These are phyloP conservation scores for Penicillium coprophilum DNA, from an alignment of 495 filamentous ascomycete genomes.

Conservation along the genomic window DNA sequence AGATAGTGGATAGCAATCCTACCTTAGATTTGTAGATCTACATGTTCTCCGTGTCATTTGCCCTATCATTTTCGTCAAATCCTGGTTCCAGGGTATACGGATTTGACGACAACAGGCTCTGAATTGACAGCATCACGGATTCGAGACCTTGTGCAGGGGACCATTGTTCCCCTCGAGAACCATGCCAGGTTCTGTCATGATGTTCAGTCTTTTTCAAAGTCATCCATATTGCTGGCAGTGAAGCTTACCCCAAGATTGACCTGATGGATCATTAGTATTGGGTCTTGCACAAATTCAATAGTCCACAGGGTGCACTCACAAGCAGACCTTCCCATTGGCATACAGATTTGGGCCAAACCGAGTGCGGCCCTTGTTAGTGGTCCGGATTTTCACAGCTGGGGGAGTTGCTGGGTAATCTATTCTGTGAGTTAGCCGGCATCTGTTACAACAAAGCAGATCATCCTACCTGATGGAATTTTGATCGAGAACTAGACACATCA, in stretches of 20 bases:
- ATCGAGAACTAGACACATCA: constrained; percentile 32
- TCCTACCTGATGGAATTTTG: constrained; percentile 35
- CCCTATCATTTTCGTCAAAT: constrained; percentile 70
- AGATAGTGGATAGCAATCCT: constrained; percentile 1
- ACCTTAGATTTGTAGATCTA: constrained; percentile 86
- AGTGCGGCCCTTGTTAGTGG: constrained; percentile 82
- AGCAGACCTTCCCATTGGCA: constrained; percentile 82
- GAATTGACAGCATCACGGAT: constrained; percentile 91
- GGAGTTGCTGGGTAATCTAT: constrained; percentile 86
- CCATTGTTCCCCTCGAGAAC: constrained; percentile 88
- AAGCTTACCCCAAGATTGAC: constrained; percentile 81
- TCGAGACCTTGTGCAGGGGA: constrained; percentile 93
- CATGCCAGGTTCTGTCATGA: constrained; percentile 80
- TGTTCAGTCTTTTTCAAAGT: background rate
- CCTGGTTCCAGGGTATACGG: constrained; percentile 97
- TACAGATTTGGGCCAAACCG: constrained; percentile 99
- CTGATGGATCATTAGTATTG: constrained; percentile 44
- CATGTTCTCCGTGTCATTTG: constrained; percentile 71
- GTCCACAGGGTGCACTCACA: constrained; percentile 51
- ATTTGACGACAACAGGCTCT: constrained; percentile 90
- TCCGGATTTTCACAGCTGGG: constrained; percentile 70
- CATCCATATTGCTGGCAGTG: background rate
- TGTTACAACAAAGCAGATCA: background rate
- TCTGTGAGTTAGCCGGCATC: constrained; percentile 4
- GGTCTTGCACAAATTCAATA: background rate